phyloP scores from a whole-genome alignment of 2,329 filamentous ascomycete genomes.

The Calonectria pauciramosa region DNA sequence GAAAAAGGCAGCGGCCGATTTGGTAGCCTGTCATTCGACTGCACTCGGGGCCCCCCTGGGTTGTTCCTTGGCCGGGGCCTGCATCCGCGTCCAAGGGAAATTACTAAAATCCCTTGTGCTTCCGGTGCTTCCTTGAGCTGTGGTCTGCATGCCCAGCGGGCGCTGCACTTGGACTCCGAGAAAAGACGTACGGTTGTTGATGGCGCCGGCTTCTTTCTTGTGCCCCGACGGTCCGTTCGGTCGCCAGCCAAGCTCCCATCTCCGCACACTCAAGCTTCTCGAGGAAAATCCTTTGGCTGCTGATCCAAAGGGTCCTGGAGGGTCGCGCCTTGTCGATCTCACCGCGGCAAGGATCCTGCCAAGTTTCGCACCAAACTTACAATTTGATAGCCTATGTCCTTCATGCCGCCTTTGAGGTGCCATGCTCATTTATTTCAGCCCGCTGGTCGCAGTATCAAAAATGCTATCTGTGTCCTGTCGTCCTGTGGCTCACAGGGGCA shows the following conservation, averaged over 20 bases:
- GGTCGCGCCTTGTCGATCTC: constrained; percentile 14
- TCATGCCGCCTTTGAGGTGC: not conserved
- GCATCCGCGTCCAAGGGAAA: constrained; percentile 19
- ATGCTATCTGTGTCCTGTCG: not conserved
- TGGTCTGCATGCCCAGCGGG: not conserved
- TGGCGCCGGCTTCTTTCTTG: not conserved
- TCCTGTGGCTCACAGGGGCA: constrained; percentile 17
- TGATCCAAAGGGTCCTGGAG: constrained; percentile 7
- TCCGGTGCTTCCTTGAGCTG: constrained; percentile 3
- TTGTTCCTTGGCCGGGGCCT: constrained; percentile 22
- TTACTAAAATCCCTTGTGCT: constrained; percentile 18
- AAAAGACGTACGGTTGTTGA: not conserved
- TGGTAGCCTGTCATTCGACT: constrained; percentile 12
- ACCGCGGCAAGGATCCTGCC: constrained; percentile 4
- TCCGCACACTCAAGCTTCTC: constrained; percentile 6
- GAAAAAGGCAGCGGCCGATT: constrained; percentile 11
- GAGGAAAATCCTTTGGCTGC: constrained; percentile 8
- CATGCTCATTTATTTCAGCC: not conserved
- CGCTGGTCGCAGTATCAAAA: not conserved
- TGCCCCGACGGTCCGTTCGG: not conserved
- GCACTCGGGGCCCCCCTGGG: constrained; percentile 11
- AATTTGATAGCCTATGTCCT: not conserved
- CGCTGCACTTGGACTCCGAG: not conserved
- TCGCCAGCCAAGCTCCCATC: not conserved
- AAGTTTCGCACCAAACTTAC: not conserved